Conservation (phyloP, 495 filamentous ascomycete genomes). For the Xylaria venustula region DNA sequence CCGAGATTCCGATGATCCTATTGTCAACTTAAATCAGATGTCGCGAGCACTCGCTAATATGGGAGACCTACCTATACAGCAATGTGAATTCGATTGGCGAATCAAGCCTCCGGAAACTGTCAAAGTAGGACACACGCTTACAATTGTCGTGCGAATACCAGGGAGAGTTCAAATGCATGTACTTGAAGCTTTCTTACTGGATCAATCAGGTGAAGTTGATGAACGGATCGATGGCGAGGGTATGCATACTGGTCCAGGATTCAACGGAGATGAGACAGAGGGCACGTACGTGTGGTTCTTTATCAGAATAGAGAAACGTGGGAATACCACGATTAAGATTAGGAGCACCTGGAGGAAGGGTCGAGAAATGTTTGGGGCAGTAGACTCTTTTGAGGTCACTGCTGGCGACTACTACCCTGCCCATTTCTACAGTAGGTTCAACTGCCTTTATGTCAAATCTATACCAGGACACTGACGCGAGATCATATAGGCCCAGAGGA, state of each 20-base stretch:
- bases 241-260: background rate
- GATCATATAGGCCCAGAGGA: background rate
- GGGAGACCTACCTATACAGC: background rate
- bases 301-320: background rate
- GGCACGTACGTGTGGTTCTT: background rate
- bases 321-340: background rate
- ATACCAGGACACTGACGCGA: background rate
- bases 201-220: background rate
- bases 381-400: background rate
- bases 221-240: background rate
- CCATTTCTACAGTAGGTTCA: background rate
- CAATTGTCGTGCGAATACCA: background rate
- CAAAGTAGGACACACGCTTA: background rate
- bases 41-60: background rate
- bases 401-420: background rate
- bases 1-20: background rate
- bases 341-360: background rate
- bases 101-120: background rate
- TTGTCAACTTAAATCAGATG: background rate
- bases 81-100: background rate
- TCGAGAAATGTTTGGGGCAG: background rate
- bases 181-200: background rate
- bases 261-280: background rate
- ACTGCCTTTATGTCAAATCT: background rate
- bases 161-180: background rate